Base-by-base conservation (phyloP, 192 early-diverging fungal genomes). In the Coemansia sp. region DNA sequence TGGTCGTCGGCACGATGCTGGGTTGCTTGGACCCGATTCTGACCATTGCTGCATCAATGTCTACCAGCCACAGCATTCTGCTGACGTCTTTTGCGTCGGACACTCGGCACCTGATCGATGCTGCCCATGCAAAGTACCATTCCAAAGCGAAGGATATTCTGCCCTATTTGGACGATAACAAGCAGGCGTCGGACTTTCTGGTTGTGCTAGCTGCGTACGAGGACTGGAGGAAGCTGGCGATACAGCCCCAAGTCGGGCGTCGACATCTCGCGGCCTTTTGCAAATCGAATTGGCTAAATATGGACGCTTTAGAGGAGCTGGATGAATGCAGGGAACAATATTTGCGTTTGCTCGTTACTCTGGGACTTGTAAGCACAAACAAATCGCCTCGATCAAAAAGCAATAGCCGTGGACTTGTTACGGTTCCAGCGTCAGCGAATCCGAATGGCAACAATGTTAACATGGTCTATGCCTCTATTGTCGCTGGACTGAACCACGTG, bases 21-120 rank as follows among this genome's bases (percentile, higher is more conserved):
- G 67, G 86, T 33, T 94, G 92, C 31, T 66, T 95, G 2, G 92
- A 94, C 55, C 90, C 91, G 0, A 82, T 90, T 13, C 57, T 95
- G 8, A 91, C 92, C 7, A 78, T 95, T 10, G 89, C 86, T 23
- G 86, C 86, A 39, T 86, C 81, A 25, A 80, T 89, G 37, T 64
- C 58, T 7, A 45, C 40, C 16, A 55, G 34, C 33, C 58, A 20
- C 9, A 23, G 37, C 23, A 63, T 76, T n/a, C 29, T 70, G 3
- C n/a, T 45, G 4, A 31, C 5, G 25, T 49, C 62, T 7, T 70
- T 51, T 39, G 42, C 42, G 13, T 43, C 18, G 42, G 35, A 56
- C 25, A 37, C 5, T 2, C 49, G n/a, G 2, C 33, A 48, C 16
- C 26, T 46, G 30, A 28, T 34, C 5, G 45, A 30, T 2, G 48